A percentile compares a stretch with the other conserved stretches of the same genome.
Conservation (phyloP, 2,329 filamentous ascomycete genomes). For the Gaeumannomyces tritici region DNA sequence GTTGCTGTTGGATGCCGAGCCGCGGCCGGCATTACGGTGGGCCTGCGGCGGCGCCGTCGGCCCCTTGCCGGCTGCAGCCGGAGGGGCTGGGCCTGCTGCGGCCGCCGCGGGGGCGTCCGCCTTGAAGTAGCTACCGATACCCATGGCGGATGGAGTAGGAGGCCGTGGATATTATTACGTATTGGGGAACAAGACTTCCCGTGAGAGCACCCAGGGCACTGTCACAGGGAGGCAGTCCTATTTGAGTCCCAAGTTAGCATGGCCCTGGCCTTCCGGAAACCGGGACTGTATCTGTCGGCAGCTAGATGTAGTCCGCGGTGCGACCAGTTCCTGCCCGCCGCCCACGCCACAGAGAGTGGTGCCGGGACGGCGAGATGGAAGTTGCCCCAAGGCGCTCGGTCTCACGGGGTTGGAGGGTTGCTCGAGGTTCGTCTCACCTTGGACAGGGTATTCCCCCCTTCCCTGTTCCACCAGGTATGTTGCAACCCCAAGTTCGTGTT, state of each 20-base stretch:
- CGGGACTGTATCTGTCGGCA: too few relatives aligned
- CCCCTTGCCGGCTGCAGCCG: conserved; percentile 3
- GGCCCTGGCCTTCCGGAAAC: background rate
- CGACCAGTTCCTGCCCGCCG: background rate
- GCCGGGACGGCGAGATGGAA: background rate
- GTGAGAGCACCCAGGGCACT: background rate
- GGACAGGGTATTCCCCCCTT: background rate
- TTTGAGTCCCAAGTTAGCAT: background rate
- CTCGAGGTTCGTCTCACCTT: background rate
- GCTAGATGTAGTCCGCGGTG: background rate
- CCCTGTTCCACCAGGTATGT: background rate
- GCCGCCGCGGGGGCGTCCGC: conserved; percentile 29
- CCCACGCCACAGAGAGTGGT: background rate
- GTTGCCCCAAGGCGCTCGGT: background rate
- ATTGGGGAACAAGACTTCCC: background rate
- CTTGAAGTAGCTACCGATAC: conserved; percentile 54
- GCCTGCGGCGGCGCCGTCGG: conserved; percentile 5
- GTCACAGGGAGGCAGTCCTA: background rate
- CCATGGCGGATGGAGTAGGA: conserved; percentile 33
- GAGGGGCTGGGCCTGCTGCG: conserved; percentile 1
- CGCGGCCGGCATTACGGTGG: conserved; percentile 1
- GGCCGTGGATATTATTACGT: background rate
- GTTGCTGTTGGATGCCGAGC: conserved; percentile 11
- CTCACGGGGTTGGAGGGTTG: background rate
- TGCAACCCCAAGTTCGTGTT: background rate